These are phyloP conservation scores for Penicillium angulare DNA, from an alignment of 495 filamentous ascomycete species.

Conservation along the genomic window DNA sequence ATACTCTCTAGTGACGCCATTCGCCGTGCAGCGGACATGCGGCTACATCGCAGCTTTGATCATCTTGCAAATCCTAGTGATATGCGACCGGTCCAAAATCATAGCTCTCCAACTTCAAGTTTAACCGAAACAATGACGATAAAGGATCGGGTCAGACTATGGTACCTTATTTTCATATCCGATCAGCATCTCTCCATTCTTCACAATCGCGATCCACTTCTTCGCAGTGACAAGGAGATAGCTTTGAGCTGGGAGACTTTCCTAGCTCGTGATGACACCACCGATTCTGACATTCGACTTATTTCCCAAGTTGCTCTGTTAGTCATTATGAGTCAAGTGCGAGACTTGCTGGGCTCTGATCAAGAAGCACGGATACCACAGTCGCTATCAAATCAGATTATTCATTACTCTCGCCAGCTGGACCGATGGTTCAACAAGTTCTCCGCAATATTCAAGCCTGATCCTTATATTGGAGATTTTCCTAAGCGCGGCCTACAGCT, in stretches of 20 bases:
- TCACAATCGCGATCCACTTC: slow-evolving; percentile 43
- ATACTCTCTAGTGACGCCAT: slow-evolving; percentile 43
- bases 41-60: slow-evolving; percentile 34
- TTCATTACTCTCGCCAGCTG: slow-evolving; percentile 35
- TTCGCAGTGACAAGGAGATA: slow-evolving; percentile 35
- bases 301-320: slow-evolving; percentile 38
- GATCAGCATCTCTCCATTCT: slow-evolving; percentile 47
- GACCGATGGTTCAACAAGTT: slow-evolving; percentile 42
- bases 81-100: not conserved
- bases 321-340: slow-evolving; percentile 38
- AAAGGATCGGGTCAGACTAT: slow-evolving; percentile 36
- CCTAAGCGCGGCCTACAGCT: slow-evolving; percentile 40
- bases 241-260: slow-evolving; percentile 35
- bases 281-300: slow-evolving; percentile 36
- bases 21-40: slow-evolving; percentile 42
- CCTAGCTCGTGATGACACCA: slow-evolving; percentile 27
- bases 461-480: slow-evolving; percentile 39
- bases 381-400: slow-evolving; percentile 30
- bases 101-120: not conserved
- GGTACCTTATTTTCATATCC: slow-evolving; percentile 45
- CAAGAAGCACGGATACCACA: slow-evolving; percentile 31
- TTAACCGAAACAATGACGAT: slow-evolving; percentile 12
- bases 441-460: slow-evolving; percentile 26
- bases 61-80: slow-evolving; percentile 16
- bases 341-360: slow-evolving; percentile 37